These are phyloP conservation scores for Volvox africanus DNA, from an alignment of 139 green algal species.

Conservation along the genomic window DNA sequence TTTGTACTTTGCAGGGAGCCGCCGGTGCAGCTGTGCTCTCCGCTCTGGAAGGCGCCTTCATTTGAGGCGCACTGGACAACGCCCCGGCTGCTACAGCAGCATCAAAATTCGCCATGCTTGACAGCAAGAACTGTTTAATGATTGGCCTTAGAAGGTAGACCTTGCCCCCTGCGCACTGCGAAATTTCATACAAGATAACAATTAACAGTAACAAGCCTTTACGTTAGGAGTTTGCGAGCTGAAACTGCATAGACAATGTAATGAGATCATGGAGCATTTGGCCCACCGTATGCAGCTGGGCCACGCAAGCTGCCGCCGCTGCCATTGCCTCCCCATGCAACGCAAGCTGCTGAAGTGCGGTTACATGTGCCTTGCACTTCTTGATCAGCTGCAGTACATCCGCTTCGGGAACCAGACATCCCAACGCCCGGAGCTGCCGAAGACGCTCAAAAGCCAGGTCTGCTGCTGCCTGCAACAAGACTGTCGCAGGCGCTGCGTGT, in stretches of 20 bases:
- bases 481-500: neutral
- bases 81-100: neutral
- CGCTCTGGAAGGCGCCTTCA: neutral
- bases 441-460: conserved; percentile 8
- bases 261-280: neutral
- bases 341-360: conserved; percentile 27
- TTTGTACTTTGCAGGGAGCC: conserved; percentile 8
- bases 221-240: too few species aligned
- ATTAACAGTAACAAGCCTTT: too few species aligned
- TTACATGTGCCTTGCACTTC: conserved; percentile 52
- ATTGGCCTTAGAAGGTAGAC: neutral
- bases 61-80: neutral
- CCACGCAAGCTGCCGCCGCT: neutral
- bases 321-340: neutral
- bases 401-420: neutral
- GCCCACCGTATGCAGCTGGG: conserved; percentile 14
- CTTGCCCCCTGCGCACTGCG: conserved; percentile 7
- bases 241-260: too few species aligned
- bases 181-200: too few species aligned
- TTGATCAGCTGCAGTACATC: conserved; percentile 24
- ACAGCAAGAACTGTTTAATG: conserved; percentile 30
- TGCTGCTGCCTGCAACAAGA: conserved; percentile 17
- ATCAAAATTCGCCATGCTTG: neutral
- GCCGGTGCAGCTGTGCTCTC: neutral
- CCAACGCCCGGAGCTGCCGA: neutral